Conservation (phyloP, 495 filamentous ascomycete genomes). For the Paragyromitra xinjiangensis region DNA sequence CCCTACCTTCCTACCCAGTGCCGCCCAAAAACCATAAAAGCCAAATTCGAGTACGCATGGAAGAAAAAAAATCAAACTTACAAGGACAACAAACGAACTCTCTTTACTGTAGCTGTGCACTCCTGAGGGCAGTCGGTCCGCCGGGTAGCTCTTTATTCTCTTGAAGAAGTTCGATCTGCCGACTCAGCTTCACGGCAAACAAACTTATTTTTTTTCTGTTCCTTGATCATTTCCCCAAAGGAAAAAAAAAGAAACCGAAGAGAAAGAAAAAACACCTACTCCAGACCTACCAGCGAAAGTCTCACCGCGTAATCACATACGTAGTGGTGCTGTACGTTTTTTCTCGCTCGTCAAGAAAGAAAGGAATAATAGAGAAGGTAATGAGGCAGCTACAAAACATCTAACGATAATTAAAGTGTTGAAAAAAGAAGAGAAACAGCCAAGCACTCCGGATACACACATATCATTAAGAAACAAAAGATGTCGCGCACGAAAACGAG, state of each 20-base stretch:
- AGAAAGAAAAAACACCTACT: conserved; percentile 18
- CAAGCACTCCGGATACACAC: conserved; percentile 1
- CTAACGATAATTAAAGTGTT: conserved; percentile 41
- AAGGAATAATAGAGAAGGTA: conserved; percentile 17
- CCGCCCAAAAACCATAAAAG: background rate
- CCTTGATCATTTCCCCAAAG: conserved; percentile 1
- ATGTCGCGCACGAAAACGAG: conserved; percentile 9
- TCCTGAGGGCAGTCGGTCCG: conserved; percentile 26
- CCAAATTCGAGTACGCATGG: conserved; percentile 3
- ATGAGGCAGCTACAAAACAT: conserved; percentile 38
- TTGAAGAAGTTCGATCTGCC: conserved; percentile 28
- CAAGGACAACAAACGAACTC: conserved; percentile 15
- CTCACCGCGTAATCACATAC: conserved; percentile 12
- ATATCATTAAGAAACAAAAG: background rate
- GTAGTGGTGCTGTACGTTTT: background rate
- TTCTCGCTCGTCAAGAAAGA: background rate
- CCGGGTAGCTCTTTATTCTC: conserved; percentile 8
- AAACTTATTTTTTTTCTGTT: conserved; percentile 16
- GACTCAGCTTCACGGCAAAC: conserved; percentile 43
- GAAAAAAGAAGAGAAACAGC: conserved; percentile 15
- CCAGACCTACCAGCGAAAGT: conserved; percentile 32
- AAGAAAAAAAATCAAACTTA: conserved; percentile 41
- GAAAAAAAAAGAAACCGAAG: conserved; percentile 1
- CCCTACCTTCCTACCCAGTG: conserved; percentile 17
- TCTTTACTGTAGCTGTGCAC: background rate